A percentile compares a stretch with the other conserved stretches of the same genome.
phyloP scores from a whole-genome alignment of 1,139 yeast genomes.

The Nakaseomyces sp. region DNA sequence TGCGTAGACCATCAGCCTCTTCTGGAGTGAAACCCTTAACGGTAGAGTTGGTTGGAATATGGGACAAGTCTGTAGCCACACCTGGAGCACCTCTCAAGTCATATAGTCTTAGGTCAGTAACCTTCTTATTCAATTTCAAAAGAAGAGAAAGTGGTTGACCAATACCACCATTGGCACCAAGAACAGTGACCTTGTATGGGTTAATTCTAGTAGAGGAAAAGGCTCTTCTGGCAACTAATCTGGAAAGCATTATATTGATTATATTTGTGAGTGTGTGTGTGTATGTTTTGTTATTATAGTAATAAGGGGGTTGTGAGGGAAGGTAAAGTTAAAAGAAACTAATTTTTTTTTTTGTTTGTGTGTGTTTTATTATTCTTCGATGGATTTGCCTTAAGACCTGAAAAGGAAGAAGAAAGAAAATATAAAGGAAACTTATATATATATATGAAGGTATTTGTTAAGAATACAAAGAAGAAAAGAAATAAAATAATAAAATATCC shows the following conservation, averaged over 20 bases:
- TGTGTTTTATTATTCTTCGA: too few relatives aligned
- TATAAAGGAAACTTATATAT: too few relatives aligned
- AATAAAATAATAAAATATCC: neutral
- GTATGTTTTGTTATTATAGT: neutral
- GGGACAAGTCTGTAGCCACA: slow-evolving; percentile 93
- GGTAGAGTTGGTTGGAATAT: slow-evolving; percentile 80
- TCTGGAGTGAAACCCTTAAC: slow-evolving; percentile 75
- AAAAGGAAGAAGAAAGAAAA: neutral
- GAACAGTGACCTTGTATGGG: slow-evolving; percentile 78
- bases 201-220: slow-evolving; percentile 58
- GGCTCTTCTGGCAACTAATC: slow-evolving; percentile 45
- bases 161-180: slow-evolving; percentile 98
- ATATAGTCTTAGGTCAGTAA: slow-evolving; percentile 76
- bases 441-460: too few relatives aligned
- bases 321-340: too few relatives aligned
- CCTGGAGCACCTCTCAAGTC: slow-evolving; percentile 95
- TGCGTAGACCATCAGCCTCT: slow-evolving; percentile 53
- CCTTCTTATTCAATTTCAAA: slow-evolving; percentile 78
- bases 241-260: slow-evolving; percentile 14
- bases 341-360: too few relatives aligned
- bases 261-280: neutral
- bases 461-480: neutral
- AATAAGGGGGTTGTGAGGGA: too few relatives aligned
- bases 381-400: too few relatives aligned
- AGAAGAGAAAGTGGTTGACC: slow-evolving; percentile 95